Evolutionary conservation across 2,329 filamentous ascomycete species (phyloP), one percentile per base, ranked within the genome.

Genomic region (Stemphylium vesicarium): DNA sequence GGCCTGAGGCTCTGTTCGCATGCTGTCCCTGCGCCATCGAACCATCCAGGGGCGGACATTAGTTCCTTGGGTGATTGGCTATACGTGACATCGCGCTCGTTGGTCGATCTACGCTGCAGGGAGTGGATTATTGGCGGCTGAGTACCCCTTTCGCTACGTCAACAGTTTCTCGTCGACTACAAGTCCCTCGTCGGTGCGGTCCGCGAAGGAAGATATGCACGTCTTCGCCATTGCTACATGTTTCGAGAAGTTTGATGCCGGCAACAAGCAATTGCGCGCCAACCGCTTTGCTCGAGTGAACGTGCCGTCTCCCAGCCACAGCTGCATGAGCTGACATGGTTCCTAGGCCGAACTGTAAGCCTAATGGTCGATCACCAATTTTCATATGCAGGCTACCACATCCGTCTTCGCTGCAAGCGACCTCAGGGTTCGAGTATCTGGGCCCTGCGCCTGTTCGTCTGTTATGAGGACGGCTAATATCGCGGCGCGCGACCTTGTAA

Each of bases 11-110:
- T 54, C 53, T 62, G 64, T 51, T 62, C 64, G 49, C 59, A 44
- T 49, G 46, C 53, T 63, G 67, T 43, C 67, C 50, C 55, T 65
- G 67, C 67, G 59, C 60, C 58, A 45, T 58, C 44, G 59, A 65
- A 63, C 44, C 29, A 10, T 36, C 58, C 55, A 64, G 50, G 56
- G 44, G 59, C 50, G 52, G 56, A 58, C 53, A 60, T 58, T 57
- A 58, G 43, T 39, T 15, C 50, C 45, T 36, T 11, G 11, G 16
- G 16, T 66, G 51, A 63, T 66, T 64, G 59, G 63, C 41, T 29
- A 22, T 32, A 33, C 32, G 15, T 45, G 50, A 47, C 50, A 51
- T 47, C 39, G 56, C 49, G 51, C 31, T 53, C 54, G 42, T 50
- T 32, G 46, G 22, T 43, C 53, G 53, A 64, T 65, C 61, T 42